A percentile compares a stretch with the other conserved stretches of the same genome.
Evolutionary conservation across 352 stramenopile species (phyloP).

Genomic region (Nothophytophthora sp.): DNA sequence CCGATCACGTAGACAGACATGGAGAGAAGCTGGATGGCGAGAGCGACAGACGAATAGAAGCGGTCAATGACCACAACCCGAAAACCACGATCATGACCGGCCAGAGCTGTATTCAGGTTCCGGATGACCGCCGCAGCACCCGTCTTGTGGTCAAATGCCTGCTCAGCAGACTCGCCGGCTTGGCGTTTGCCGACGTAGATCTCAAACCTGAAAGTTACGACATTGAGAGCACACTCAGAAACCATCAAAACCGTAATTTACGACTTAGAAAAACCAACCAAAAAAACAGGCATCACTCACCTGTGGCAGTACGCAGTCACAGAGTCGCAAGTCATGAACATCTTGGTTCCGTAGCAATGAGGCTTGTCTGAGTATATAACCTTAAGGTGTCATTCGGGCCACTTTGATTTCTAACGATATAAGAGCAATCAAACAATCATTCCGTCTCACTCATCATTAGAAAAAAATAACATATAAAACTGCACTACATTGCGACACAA

Average conservation of each 20-base stretch:
- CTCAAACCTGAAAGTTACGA: conserved; percentile 8
- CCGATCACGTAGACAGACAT: conserved; percentile 9
- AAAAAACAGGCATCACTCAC: conserved; percentile 4
- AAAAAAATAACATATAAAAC: too few relatives aligned
- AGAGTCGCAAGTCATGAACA: conserved; percentile 18
- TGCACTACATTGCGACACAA: too few relatives aligned
- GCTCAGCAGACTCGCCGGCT: not conserved
- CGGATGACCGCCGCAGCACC: conserved; percentile 18
- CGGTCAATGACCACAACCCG: conserved; percentile 11
- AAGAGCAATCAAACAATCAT: too few relatives aligned
- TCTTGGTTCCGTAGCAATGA: conserved; percentile 15
- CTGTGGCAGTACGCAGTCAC: conserved; percentile 6
- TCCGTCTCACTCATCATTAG: too few relatives aligned
- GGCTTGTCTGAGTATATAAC: conserved; percentile 13
- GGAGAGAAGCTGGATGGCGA: conserved; percentile 13
- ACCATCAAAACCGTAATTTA: not conserved
- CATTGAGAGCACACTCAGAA: not conserved
- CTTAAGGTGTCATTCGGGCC: too few relatives aligned
- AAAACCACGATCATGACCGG: not conserved
- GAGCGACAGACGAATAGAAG: conserved; percentile 12
- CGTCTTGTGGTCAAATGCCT: conserved; percentile 13
- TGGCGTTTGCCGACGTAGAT: conserved; percentile 1
- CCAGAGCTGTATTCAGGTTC: conserved; percentile 11
- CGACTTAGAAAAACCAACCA: not conserved
- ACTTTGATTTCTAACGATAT: too few relatives aligned